phyloP scores from a whole-genome alignment of 2,329 filamentous ascomycete genomes.

The Dothistroma pini region DNA sequence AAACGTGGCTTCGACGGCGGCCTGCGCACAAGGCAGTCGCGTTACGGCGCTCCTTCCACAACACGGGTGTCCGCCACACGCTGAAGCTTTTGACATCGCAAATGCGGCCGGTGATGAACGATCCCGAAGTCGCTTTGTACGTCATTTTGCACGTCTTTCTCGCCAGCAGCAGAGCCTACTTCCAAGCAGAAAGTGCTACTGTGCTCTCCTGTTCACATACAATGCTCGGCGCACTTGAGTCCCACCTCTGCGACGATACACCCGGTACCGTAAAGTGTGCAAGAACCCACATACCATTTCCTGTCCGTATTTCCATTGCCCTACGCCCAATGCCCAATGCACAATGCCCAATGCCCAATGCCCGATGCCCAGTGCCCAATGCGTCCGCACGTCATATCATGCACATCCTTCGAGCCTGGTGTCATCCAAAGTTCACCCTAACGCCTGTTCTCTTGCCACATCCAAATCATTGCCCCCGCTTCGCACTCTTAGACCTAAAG shows the following conservation, averaged over 20 bases:
- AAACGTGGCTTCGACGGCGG: not conserved
- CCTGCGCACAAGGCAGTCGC: not conserved
- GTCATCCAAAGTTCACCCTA: not conserved
- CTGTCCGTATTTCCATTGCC: not conserved
- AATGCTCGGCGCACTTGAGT: no score
- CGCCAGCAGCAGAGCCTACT: no score
- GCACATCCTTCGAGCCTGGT: not conserved
- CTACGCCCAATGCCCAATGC: not conserved
- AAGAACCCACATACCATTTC: not conserved
- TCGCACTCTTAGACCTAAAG: constrained; percentile 35
- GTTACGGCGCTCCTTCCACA: not conserved
- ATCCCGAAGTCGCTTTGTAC: not conserved
- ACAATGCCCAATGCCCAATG: not conserved
- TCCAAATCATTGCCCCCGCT: constrained; percentile 35
- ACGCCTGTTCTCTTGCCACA: not conserved
- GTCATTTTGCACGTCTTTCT: not conserved
- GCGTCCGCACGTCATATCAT: not conserved
- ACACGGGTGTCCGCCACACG: not conserved
- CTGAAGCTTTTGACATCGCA: not conserved
- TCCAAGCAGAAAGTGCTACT: no score
- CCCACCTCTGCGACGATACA: not conserved
- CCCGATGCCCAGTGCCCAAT: not conserved
- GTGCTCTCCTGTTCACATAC: no score
- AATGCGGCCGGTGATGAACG: not conserved
- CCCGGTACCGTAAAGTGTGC: not conserved